Conservation (phyloP, 768 basidiomycete genomes). For the Paxillus involutus region DNA sequence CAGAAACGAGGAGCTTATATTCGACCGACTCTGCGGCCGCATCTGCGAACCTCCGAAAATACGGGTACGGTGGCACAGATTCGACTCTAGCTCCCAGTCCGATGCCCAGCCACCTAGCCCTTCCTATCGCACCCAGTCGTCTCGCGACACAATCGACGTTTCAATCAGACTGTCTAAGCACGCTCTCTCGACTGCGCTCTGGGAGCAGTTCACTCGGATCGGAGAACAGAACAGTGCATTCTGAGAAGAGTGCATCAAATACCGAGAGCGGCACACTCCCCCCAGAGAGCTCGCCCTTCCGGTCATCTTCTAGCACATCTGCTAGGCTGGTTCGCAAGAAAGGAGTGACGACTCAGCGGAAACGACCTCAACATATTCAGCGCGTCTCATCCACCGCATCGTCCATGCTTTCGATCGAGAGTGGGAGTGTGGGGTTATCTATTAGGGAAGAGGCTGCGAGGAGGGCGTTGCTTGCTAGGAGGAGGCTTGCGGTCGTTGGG, state of each 20-base stretch:
- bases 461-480: slow-evolving; percentile 27
- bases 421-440: slow-evolving; percentile 14
- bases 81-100: slow-evolving; percentile 3
- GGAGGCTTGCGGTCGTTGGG: slow-evolving; percentile 2
- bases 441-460: slow-evolving; percentile 20
- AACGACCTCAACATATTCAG: slow-evolving; percentile 15
- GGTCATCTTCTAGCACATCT: slow-evolving; percentile 9
- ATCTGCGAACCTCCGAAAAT: slow-evolving; percentile 23
- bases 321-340: slow-evolving; percentile 22
- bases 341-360: slow-evolving; percentile 15
- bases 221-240: background rate
- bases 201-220: background rate
- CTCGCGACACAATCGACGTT: slow-evolving; percentile 4
- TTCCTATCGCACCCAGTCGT: slow-evolving; percentile 8
- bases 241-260: background rate
- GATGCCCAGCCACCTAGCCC: background rate
- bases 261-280: slow-evolving; percentile 3
- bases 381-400: slow-evolving; percentile 28
- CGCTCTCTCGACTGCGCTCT: background rate
- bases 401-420: slow-evolving; percentile 23
- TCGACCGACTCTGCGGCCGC: slow-evolving; percentile 23
- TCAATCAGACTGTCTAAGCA: slow-evolving; percentile 1
- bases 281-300: background rate
- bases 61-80: slow-evolving; percentile 15
- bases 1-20: slow-evolving; percentile 22